Conservation (phyloP, 176 grass and related monocot species). For the Oryza meyeriana region DNA sequence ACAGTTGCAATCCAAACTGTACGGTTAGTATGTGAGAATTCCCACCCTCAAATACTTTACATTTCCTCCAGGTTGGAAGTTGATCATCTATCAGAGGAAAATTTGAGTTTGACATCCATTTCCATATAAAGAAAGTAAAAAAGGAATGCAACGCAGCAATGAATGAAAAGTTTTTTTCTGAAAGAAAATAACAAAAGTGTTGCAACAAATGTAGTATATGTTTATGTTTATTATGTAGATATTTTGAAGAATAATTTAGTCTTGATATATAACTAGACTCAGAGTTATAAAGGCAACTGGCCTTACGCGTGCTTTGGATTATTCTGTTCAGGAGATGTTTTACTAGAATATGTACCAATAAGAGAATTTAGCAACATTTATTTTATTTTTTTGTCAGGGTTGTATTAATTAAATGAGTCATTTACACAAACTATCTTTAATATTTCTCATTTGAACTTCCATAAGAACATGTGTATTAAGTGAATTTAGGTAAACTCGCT, state of each 20-base stretch:
- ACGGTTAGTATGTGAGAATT: slow-evolving; percentile 60
- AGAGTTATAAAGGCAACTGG: background rate
- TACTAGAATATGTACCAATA: background rate
- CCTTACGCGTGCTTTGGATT: background rate
- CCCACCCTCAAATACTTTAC: slow-evolving; percentile 66
- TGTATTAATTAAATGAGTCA: background rate
- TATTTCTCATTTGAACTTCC: slow-evolving; percentile 5
- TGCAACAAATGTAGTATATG: background rate
- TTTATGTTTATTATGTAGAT: background rate
- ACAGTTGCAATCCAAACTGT: slow-evolving; percentile 56
- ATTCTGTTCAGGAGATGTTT: background rate
- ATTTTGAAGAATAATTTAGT: background rate
- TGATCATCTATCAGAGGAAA: slow-evolving; percentile 59
- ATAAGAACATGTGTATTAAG: background rate
- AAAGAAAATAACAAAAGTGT: background rate
- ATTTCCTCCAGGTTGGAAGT: slow-evolving; percentile 70
- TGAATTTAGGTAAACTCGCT: background rate
- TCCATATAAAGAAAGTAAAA: slow-evolving; percentile 3
- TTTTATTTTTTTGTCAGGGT: background rate
- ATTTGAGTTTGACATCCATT: background rate
- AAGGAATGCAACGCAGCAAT: background rate
- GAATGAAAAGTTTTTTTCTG: background rate
- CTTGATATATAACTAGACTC: background rate
- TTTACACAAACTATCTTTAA: background rate
- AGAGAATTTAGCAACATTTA: background rate